Conservation (phyloP, 495 filamentous ascomycete genomes). For the Podospora bellae-mahoneyi region DNA sequence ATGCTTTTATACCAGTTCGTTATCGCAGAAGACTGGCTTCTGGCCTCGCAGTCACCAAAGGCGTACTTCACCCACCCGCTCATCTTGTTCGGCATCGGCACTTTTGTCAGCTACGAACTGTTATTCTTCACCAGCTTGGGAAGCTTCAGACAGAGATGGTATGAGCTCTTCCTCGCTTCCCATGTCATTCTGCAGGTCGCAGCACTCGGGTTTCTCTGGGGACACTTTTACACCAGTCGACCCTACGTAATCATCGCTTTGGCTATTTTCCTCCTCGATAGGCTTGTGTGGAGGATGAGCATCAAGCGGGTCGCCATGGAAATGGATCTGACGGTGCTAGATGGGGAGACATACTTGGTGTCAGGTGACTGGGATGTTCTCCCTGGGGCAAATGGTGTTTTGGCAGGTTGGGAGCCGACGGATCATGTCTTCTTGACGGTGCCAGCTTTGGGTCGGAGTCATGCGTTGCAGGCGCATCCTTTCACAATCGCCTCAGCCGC, state of each 20-base stretch:
- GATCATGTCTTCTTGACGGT: conserved; percentile 60
- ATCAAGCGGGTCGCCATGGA: conserved; percentile 42
- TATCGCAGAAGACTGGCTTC: conserved; percentile 27
- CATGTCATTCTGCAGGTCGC: conserved; percentile 54
- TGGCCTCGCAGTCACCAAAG: conserved; percentile 14
- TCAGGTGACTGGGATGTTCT: conserved; percentile 42
- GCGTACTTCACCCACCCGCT: conserved; percentile 34
- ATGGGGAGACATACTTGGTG: conserved; percentile 47
- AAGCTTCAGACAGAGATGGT: conserved; percentile 30
- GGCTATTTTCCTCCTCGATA: conserved; percentile 56
- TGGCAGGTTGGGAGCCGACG: conserved; percentile 52
- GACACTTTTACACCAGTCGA: conserved; percentile 45
- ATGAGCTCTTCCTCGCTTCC: conserved; percentile 28
- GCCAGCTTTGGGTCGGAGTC: conserved; percentile 43
- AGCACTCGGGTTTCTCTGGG: conserved; percentile 52
- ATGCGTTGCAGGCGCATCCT: conserved; percentile 50
- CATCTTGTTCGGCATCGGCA: conserved; percentile 35
- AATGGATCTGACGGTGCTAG: conserved; percentile 44
- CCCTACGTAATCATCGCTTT: conserved; percentile 25
- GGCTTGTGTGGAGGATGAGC: conserved; percentile 52
- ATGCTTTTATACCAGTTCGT: conserved; percentile 46
- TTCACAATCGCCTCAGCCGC: conserved; percentile 58
- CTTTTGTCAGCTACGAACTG: conserved; percentile 55
- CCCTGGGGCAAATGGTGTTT: conserved; percentile 31
- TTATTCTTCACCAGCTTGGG: conserved; percentile 48